These are phyloP conservation scores for Cladochytrium tenue DNA, from an alignment of 371 early-diverging fungal genomes.

Conservation along the genomic window DNA sequence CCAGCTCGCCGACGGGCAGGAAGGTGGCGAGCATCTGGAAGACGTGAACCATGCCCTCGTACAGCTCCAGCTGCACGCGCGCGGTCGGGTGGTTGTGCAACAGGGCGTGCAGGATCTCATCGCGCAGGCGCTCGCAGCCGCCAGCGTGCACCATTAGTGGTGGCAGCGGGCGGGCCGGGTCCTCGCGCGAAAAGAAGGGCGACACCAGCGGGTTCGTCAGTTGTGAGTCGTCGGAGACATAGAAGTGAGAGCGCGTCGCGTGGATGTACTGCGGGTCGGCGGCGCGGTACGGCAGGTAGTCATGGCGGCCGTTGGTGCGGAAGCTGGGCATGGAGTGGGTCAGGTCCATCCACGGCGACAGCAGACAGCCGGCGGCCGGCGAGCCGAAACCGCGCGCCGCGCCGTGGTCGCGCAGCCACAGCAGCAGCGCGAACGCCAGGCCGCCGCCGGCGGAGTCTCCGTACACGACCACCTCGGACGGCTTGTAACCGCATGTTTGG, in stretches of 20 bases:
- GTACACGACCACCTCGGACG: constrained; percentile 20
- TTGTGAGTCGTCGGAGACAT: background rate
- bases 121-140: constrained; percentile 59
- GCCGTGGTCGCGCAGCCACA: constrained; percentile 48
- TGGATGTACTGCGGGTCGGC: background rate
- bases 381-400: constrained; percentile 22
- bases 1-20: constrained; percentile 8
- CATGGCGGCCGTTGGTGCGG: constrained; percentile 20
- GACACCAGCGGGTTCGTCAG: constrained; percentile 34
- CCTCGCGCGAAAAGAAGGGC: constrained; percentile 29
- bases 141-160: constrained; percentile 66
- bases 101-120: too few relatives aligned
- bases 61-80: too few relatives aligned
- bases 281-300: constrained; percentile 7
- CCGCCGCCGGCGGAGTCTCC: constrained; percentile 81
- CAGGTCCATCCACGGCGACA: constrained; percentile 66
- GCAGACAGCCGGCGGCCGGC: constrained; percentile 50
- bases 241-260: background rate
- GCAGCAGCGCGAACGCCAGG: constrained; percentile 29
- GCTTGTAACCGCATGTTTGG: constrained; percentile 29
- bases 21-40: constrained; percentile 35
- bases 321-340: constrained; percentile 62
- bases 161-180: constrained; percentile 32
- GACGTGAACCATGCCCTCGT: constrained; percentile 43
- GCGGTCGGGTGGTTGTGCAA: too few relatives aligned